Evolutionary conservation across 257 asterid species (phyloP).

Genomic region (Nicotiana otophora): DNA sequence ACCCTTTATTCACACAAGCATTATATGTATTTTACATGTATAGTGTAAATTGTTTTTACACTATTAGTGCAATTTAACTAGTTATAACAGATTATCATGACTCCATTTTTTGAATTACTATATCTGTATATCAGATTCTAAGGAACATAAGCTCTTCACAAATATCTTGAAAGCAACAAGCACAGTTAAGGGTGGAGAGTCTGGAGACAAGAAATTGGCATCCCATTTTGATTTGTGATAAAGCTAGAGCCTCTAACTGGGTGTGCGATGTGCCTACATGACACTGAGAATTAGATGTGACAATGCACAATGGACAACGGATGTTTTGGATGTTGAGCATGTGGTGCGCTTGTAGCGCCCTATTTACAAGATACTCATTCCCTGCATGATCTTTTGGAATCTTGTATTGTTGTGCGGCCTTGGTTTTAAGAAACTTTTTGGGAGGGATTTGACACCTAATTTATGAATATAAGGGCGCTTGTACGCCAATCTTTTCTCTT

Average conservation of each 20-base stretch:
- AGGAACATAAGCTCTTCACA: slow-evolving; percentile 10
- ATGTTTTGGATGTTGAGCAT: neutral
- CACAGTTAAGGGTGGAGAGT: slow-evolving; percentile 16
- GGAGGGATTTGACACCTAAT: neutral
- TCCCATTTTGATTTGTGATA: slow-evolving; percentile 2
- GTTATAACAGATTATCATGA: no score
- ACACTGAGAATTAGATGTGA: neutral
- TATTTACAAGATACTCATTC: neutral
- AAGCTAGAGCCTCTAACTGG: no score
- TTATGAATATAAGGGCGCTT: no score
- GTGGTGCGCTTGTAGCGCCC: neutral
- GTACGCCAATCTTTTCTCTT: no score
- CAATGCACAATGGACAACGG: neutral
- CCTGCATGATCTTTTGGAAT: neutral
- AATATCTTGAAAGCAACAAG: slow-evolving; percentile 22
- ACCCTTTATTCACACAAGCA: neutral
- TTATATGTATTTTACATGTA: no score
- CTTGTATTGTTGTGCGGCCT: neutral
- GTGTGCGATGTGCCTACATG: neutral
- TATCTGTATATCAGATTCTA: neutral
- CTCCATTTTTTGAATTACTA: neutral
- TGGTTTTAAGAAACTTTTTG: neutral
- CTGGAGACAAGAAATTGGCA: neutral
- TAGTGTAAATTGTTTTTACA: no score
- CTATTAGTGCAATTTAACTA: neutral